Base-by-base conservation (phyloP, 176 grass and related monocot species). In the Carex littledalei region DNA sequence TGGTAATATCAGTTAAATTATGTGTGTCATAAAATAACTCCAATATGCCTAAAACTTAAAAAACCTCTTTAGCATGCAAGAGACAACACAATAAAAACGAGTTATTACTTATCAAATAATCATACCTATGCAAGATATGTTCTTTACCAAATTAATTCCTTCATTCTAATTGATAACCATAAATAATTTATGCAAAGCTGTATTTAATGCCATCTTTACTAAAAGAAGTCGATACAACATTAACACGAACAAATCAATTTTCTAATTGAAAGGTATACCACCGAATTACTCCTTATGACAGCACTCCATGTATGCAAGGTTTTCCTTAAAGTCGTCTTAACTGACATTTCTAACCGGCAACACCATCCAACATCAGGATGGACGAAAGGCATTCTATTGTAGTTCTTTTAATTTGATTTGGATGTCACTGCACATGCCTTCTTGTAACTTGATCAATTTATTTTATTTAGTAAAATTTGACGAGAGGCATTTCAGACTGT, bases 1-100 rank as follows among this genome's bases (percentile, higher is more conserved):
- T 84, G 79, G 8, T 59, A 83, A 65, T 35, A 88, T 63, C 24
- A 34, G 60, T 81, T 21, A 81, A 29, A 47, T 52, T 4, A 53
- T 57, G 0, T 35, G 84, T 18, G 8, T 52, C 14, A 54, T 69
- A 6, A 49, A 68, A 68, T 1, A 64, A 74, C 22, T 54, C 62
- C 4, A 1, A 78, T 8, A 50, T 22, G 35, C 0, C 71, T 52
- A 68, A 12, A 77, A 82, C 20, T 86, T 59, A 15, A 47, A 4
- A 18, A 82, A 69, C 21, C 64, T 72, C 17, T 52, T 60, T 66
- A 35, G 21, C 20, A 31, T 75, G 47, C 22, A 77, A 54, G 73
- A 71, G 67, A 16, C 39, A 73, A 47, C 34, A 53, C 6, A 3
- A 15, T 3, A 16, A 57, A 64, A 82, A 82, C 29, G 64, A 52